Base-by-base conservation (phyloP, 768 basidiomycete species). In the Sporobolomyces phaffii region DNA sequence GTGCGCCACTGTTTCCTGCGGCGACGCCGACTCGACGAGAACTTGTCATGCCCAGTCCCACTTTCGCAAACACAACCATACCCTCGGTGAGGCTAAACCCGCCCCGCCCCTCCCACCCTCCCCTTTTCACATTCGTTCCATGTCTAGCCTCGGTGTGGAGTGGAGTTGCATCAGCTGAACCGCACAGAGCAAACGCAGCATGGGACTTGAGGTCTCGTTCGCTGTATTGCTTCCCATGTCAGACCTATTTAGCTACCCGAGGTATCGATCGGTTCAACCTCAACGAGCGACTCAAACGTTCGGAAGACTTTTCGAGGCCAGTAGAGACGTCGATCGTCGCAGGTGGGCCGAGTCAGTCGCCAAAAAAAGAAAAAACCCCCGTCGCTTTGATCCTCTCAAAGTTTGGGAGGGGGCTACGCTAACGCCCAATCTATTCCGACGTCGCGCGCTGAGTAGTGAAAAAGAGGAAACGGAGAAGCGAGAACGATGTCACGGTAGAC, bases 401-500 rank as follows among this genome's bases (percentile, higher is more conserved):
- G n/a, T n/a, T n/a, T n/a, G n/a, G n/a, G n/a, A n/a, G n/a, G n/a
- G n/a, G n/a, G n/a, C n/a, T n/a, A n/a, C n/a, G n/a, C n/a, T n/a
- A n/a, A n/a, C n/a, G n/a, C n/a, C n/a, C n/a, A n/a, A n/a, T 33
- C 10, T 50, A 0, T 6, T 28, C 36, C 38, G 22, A 28, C 20
- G 3, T 2, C 9, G 2, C 1, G 13, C 22, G 8, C 1, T 6
- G 20, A 38, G 28, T 44, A 57, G 62, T 31, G 0, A 48, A 26
- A 10, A 70, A 70, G 58, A 51, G 65, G 24, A 64, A 49, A 45
- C 40, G 65, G 15, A 44, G 44, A n/a, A 26, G 40, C 40, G 48
- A 38, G 24, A 28, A 20, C 48, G 65, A 56, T 26, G 50, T 31
- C 14, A 40, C 13, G 22, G 7, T 10, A 9, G 48, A 24, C 17